Percentiles rank a stretch among this genome's conserved stretches.
Evolutionary conservation across 805 yeast species (phyloP).

Genomic region (Candida takata): DNA sequence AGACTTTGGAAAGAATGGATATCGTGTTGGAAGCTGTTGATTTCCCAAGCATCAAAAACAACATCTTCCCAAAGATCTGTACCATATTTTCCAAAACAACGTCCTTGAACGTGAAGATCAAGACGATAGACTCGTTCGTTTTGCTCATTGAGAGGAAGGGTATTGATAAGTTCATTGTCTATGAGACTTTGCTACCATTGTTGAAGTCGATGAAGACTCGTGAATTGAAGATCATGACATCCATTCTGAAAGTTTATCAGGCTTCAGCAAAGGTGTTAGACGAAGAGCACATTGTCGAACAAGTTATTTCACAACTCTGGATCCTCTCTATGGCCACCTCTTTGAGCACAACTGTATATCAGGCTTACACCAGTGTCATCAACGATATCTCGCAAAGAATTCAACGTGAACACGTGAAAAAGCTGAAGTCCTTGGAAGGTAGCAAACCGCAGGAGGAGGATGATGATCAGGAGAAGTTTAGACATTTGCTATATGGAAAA

Average conservation of each 20-base stretch:
- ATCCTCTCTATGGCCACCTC: conserved; percentile 40
- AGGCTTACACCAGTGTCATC: conserved; percentile 31
- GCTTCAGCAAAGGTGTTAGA: conserved; percentile 32
- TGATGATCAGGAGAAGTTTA: conserved; percentile 19
- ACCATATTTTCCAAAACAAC: conserved; percentile 79
- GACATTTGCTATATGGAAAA: conserved; percentile 15
- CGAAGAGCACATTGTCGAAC: conserved; percentile 45
- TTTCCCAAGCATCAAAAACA: conserved; percentile 64
- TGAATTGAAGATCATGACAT: conserved; percentile 54
- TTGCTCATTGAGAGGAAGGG: conserved; percentile 49
- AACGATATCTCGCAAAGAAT: conserved; percentile 35
- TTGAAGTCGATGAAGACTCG: conserved; percentile 70
- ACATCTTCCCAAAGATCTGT: conserved; percentile 66
- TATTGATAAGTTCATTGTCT: conserved; percentile 63
- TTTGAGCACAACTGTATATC: conserved; percentile 36
- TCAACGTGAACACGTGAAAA: conserved; percentile 35
- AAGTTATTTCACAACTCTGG: conserved; percentile 48
- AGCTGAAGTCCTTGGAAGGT: conserved; percentile 23
- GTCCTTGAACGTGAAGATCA: conserved; percentile 68
- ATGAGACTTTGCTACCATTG: conserved; percentile 77
- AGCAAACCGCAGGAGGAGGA: conserved; percentile 20
- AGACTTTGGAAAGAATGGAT: conserved; percentile 38
- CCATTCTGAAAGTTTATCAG: conserved; percentile 38
- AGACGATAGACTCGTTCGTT: conserved; percentile 55
- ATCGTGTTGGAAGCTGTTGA: conserved; percentile 43